Evolutionary conservation across 345 rosid genomes (phyloP).

Genomic region (Euphorbia tirucalli): DNA sequence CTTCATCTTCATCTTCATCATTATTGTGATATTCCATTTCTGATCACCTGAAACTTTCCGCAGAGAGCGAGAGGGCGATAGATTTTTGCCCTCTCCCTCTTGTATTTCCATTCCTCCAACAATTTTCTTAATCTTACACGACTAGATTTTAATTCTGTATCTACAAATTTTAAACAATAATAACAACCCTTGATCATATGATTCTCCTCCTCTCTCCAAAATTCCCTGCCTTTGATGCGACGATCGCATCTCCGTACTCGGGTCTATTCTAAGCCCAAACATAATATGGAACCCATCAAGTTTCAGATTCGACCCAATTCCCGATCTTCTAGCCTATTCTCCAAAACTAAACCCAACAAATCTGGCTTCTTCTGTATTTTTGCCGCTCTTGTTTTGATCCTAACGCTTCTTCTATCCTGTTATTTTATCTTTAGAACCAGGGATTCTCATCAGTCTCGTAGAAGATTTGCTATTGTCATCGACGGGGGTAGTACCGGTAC

Average conservation of each 20-base stretch:
- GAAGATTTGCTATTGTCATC: slow-evolving; percentile 45
- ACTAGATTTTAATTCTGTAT: not conserved
- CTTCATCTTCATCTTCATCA: no score
- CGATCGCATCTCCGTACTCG: slow-evolving; percentile 62
- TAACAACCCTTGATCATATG: slow-evolving; percentile 13
- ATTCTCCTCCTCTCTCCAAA: slow-evolving; percentile 13
- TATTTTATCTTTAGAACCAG: slow-evolving; percentile 26
- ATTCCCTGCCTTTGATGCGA: slow-evolving; percentile 61
- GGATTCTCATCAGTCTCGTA: not conserved
- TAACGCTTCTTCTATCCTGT: slow-evolving; percentile 21
- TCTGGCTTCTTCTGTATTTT: slow-evolving; percentile 20
- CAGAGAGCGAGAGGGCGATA: no score
- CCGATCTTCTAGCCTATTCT: slow-evolving; percentile 40
- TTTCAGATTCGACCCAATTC: slow-evolving; percentile 44
- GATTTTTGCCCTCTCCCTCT: no score
- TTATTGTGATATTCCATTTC: no score
- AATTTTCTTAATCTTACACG: no score
- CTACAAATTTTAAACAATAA: not conserved
- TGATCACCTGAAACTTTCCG: no score
- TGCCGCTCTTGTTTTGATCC: slow-evolving; percentile 24
- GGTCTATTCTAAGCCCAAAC: slow-evolving; percentile 26
- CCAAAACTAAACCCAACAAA: slow-evolving; percentile 29
- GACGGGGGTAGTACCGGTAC: slow-evolving; percentile 95
- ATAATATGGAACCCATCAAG: slow-evolving; percentile 55
- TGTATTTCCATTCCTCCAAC: no score